Evolutionary conservation across 2,329 filamentous ascomycete genomes (phyloP).

Genomic region (Clarireedia hainanense): DNA sequence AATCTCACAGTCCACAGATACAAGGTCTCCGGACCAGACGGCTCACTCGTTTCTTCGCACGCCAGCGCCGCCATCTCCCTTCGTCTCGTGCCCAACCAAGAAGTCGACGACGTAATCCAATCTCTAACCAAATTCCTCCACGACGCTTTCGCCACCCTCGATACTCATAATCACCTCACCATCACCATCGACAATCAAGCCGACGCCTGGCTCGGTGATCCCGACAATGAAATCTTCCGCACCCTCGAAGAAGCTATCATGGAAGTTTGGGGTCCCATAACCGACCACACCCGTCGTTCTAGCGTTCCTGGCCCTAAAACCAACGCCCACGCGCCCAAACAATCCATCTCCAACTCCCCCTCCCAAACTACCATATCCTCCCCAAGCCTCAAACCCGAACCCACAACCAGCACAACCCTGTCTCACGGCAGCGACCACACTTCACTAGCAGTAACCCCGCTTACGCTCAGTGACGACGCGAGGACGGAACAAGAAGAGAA

Average conservation of each 20-base stretch:
- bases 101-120: constrained; percentile 67
- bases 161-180: constrained; percentile 71
- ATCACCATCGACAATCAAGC: constrained; percentile 88
- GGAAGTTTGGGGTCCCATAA: constrained; percentile 68
- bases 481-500: background rate
- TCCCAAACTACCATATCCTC: constrained; percentile 10
- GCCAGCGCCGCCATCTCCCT: constrained; percentile 85
- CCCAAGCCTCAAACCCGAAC: constrained; percentile 32
- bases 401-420: constrained; percentile 43
- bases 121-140: constrained; percentile 60
- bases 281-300: constrained; percentile 23
- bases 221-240: constrained; percentile 81
- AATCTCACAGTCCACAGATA: constrained; percentile 91
- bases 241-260: constrained; percentile 81
- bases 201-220: constrained; percentile 93
- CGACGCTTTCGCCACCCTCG: constrained; percentile 63
- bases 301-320: constrained; percentile 33
- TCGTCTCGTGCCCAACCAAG: constrained; percentile 88
- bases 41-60: constrained; percentile 82
- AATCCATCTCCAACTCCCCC: constrained; percentile 7
- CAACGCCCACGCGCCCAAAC: constrained; percentile 5
- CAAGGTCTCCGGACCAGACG: constrained; percentile 85
- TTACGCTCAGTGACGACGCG: background rate
- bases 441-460: constrained; percentile 19
- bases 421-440: constrained; percentile 36